Conservation (phyloP, 2,329 filamentous ascomycete species). For the Phyllosticta paracitricarpa region DNA sequence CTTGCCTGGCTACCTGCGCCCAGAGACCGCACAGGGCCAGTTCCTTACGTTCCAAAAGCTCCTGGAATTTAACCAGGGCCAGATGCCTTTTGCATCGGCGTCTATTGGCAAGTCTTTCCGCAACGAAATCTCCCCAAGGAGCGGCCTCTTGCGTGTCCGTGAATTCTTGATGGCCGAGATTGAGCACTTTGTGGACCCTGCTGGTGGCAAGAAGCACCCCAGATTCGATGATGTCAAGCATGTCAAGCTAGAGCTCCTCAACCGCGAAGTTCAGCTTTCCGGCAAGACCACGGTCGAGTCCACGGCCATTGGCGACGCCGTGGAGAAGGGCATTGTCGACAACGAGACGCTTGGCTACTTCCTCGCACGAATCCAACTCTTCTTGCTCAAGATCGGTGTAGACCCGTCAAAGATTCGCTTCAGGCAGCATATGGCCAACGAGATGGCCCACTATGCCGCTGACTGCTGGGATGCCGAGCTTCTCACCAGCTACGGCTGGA, state of each 20-base stretch:
- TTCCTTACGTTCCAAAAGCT: conserved; percentile 96
- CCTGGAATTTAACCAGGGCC: conserved; percentile 87
- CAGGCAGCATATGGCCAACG: conserved; percentile 89
- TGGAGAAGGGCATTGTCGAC: conserved; percentile 72
- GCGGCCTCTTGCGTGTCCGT: conserved; percentile 83
- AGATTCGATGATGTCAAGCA: conserved; percentile 81
- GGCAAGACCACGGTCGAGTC: conserved; percentile 69
- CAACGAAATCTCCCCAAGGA: conserved; percentile 92
- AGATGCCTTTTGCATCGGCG: conserved; percentile 94
- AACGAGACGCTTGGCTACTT: conserved; percentile 99
- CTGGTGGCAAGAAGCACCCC: conserved; percentile 86
- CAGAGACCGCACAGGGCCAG: conserved; percentile 95
- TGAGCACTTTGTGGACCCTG: conserved; percentile 93
- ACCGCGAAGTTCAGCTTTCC: conserved; percentile 73
- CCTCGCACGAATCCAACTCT: conserved; percentile 83
- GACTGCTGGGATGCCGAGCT: conserved; percentile 98
- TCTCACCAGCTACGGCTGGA: conserved; percentile 86
- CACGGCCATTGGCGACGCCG: conserved; percentile 76
- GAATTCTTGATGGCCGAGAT: conserved; percentile 99
- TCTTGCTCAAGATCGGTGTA: conserved; percentile 79
- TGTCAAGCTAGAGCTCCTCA: conserved; percentile 72
- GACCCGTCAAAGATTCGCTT: conserved; percentile 86
- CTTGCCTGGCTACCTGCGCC: conserved; percentile 72
- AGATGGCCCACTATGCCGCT: conserved; percentile 87
- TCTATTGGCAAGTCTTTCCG: conserved; percentile 97